Percentiles rank a stretch among this genome's conserved stretches.
These are phyloP conservation scores for Rubus parviflorus DNA, from an alignment of 306 rosid species.

Conservation along the genomic window DNA sequence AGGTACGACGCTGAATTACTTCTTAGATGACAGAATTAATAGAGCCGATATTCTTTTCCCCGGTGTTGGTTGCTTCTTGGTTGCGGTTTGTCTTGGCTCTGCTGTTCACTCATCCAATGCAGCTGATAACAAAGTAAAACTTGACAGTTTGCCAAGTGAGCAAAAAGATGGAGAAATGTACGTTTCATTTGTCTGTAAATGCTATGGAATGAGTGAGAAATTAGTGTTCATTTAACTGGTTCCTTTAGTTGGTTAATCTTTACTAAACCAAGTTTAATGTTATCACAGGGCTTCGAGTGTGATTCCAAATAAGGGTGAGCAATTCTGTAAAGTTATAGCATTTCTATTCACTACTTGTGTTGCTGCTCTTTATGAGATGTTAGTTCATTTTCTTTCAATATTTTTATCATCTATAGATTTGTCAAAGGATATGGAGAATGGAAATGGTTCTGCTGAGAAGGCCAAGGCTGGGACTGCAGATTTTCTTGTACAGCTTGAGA, in stretches of 20 bases:
- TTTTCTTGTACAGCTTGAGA: constrained; percentile 74
- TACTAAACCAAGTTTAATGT: constrained; percentile 13
- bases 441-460: constrained; percentile 30
- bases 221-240: not conserved
- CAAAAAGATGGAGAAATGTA: constrained; percentile 43
- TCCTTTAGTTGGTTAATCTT: not conserved
- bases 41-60: constrained; percentile 84
- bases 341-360: not conserved
- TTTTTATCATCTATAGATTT: constrained; percentile 31
- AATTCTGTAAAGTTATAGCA: constrained; percentile 9
- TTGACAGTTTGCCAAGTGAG: constrained; percentile 35
- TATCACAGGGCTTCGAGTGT: constrained; percentile 39
- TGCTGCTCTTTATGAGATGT: constrained; percentile 8
- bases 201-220: not conserved
- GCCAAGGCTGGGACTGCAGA: constrained; percentile 73
- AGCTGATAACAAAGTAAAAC: constrained; percentile 74
- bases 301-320: constrained; percentile 41
- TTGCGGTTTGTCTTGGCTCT: constrained; percentile 83
- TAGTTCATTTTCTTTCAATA: constrained; percentile 11
- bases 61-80: constrained; percentile 86
- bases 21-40: constrained; percentile 77
- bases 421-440: constrained; percentile 45
- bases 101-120: constrained; percentile 86
- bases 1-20: constrained; percentile 91
- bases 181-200: constrained; percentile 26